Evolutionary conservation across 352 stramenopile genomes (phyloP).

Genomic region (Elongisporangium undulatum): DNA sequence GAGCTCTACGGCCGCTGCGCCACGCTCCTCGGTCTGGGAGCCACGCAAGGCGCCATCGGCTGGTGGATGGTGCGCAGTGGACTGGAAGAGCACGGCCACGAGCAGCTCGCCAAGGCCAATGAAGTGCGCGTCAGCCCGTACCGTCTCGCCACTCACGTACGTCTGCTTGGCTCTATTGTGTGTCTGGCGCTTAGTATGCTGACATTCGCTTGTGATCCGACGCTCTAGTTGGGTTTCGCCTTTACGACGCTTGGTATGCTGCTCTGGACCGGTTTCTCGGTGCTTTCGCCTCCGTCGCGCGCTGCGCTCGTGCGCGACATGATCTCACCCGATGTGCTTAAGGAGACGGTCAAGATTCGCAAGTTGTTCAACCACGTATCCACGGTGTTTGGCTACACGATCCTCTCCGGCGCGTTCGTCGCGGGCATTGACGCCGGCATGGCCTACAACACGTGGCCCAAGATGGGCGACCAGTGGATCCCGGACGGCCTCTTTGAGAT

Average conservation of each 20-base stretch:
- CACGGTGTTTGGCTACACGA: slow-evolving; percentile 73
- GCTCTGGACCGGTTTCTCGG: slow-evolving; percentile 93
- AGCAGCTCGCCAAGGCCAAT: slow-evolving; percentile 74
- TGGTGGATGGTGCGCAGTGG: slow-evolving; percentile 99
- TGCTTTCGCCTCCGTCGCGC: slow-evolving; percentile 75
- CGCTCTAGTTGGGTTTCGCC: slow-evolving; percentile 94
- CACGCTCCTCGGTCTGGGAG: slow-evolving; percentile 58
- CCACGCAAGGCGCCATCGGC: slow-evolving; percentile 84
- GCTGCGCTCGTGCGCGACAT: slow-evolving; percentile 63
- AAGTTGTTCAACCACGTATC: slow-evolving; percentile 59
- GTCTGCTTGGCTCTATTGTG: slow-evolving; percentile 6
- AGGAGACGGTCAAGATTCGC: slow-evolving; percentile 56
- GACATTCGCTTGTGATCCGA: too few relatives aligned
- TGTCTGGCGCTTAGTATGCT: background rate
- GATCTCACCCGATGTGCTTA: slow-evolving; percentile 73
- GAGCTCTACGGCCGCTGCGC: slow-evolving; percentile 70
- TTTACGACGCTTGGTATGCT: slow-evolving; percentile 96
- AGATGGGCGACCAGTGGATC: slow-evolving; percentile 95
- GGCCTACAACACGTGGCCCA: slow-evolving; percentile 98
- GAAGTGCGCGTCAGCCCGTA: slow-evolving; percentile 98
- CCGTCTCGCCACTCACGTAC: slow-evolving; percentile 93
- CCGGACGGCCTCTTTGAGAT: slow-evolving; percentile 91
- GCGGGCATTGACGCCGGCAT: slow-evolving; percentile 98
- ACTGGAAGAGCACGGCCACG: slow-evolving; percentile 90
- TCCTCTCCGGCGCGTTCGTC: slow-evolving; percentile 93